Conservation (phyloP, 192 early-diverging fungal genomes). For the Coemansia sp. region DNA sequence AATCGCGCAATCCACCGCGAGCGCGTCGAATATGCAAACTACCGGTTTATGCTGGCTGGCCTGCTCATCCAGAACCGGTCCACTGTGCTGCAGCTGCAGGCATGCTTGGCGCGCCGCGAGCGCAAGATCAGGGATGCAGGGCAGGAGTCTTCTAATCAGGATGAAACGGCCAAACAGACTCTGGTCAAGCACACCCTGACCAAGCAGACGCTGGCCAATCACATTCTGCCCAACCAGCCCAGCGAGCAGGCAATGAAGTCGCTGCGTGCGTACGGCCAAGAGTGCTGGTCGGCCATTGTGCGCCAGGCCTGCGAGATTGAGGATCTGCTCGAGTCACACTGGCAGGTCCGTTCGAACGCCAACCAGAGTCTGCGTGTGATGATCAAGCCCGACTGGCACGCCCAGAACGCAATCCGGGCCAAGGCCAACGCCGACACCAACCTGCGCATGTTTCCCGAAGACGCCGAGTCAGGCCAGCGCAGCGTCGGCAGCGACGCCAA, state of each 20-base stretch:
- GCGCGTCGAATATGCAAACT: conserved; percentile 52
- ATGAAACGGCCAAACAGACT: conserved; percentile 26
- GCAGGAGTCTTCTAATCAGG: conserved; percentile 12
- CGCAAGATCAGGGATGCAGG: conserved; percentile 34
- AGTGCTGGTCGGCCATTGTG: conserved; percentile 46
- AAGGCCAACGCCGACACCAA: conserved; percentile 51
- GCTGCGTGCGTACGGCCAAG: conserved; percentile 42
- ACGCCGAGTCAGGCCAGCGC: conserved; percentile 12
- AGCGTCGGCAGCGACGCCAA: conserved; percentile 10
- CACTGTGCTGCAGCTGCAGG: conserved; percentile 53
- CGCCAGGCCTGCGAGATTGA: conserved; percentile 54
- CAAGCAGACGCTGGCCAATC: conserved; percentile 36
- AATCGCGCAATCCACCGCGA: conserved; percentile 39
- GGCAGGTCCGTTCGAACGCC: conserved; percentile 39
- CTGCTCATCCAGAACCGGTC: conserved; percentile 48
- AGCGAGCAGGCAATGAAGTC: conserved; percentile 36
- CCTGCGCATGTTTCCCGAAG: conserved; percentile 34
- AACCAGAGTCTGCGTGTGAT: conserved; percentile 30
- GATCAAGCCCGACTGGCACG: conserved; percentile 51
- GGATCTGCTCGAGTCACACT: conserved; percentile 51
- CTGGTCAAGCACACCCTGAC: conserved; percentile 40
- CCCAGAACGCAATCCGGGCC: conserved; percentile 40
- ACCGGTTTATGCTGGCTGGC: conserved; percentile 48
- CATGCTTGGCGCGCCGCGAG: conserved; percentile 51
- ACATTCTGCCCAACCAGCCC: conserved; percentile 52